phyloP scores from a whole-genome alignment of 2,329 filamentous ascomycete species.

The Chrysoporthe austroafricana region DNA sequence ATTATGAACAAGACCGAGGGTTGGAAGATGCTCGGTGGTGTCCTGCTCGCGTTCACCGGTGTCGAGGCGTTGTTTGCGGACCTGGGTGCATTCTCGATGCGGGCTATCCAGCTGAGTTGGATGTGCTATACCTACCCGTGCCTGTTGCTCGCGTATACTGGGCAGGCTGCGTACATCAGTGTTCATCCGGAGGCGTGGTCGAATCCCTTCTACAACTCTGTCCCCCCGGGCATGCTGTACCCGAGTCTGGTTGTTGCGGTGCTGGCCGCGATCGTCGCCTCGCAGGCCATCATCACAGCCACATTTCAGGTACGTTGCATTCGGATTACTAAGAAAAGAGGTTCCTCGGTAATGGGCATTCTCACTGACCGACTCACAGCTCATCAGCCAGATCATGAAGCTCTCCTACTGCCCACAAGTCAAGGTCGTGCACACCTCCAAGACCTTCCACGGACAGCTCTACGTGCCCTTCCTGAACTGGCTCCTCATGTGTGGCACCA shows the following conservation, averaged over 20 bases:
- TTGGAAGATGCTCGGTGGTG: conserved; percentile 67
- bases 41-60: conserved; percentile 75
- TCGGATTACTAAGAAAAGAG: neutral
- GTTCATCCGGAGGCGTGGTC: conserved; percentile 58
- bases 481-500: conserved; percentile 73
- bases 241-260: conserved; percentile 70
- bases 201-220: conserved; percentile 74
- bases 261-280: conserved; percentile 72
- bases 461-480: conserved; percentile 78
- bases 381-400: conserved; percentile 71
- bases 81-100: conserved; percentile 70
- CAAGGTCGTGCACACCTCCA: conserved; percentile 71
- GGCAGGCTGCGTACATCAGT: conserved; percentile 74
- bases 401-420: conserved; percentile 73
- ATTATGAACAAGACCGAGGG: conserved; percentile 60
- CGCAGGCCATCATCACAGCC: conserved; percentile 75
- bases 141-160: conserved; percentile 64
- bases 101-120: conserved; percentile 74
- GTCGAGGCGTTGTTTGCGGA: conserved; percentile 78
- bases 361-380: conserved; percentile 22
- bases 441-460: conserved; percentile 71
- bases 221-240: conserved; percentile 68
- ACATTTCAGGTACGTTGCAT: conserved; percentile 58
- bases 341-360: neutral
- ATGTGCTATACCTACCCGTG: conserved; percentile 69